Base-by-base conservation (phyloP, 352 stramenopile species). In the Globisporangium spiculum region DNA sequence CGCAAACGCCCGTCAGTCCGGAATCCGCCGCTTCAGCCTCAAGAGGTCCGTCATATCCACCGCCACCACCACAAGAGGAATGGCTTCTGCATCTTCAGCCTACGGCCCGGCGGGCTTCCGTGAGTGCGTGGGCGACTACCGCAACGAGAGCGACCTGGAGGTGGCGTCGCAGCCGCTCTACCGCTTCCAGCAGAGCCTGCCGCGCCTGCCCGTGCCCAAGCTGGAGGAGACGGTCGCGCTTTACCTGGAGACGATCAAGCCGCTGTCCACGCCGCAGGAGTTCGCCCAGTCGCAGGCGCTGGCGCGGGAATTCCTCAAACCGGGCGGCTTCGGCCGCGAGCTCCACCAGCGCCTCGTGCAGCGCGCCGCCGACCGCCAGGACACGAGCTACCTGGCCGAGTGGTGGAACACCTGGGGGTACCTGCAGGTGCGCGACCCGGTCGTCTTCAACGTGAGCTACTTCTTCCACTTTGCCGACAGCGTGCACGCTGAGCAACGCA, bases 41-140 rank as follows among this genome's bases (percentile, higher is more conserved):
- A 46, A 53, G 18, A 53, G 38, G 22, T 30, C 46, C 30, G 5
- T 22, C 16, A 50, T 0, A 50, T 52, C 44, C 44, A 52, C 44
- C 18, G 3, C 44, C 18, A 12, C 44, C 18, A 52, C 18, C 18
- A 52, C 18, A 8, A 12, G 6, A 8, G 3, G 6, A 20, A 20
- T 20, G 6, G 16, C 44, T 12, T 22, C 44, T 8, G 4, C 24
- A 52, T 50, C 44, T 12, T 24, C 32, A 24, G 55, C 9, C 59
- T 92, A 83, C 70, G 80, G 77, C 59, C 68, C 81, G 2, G 66
- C 71, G 38, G 98, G 97, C 76, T 98, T 98, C 80, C 97, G 97
- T 75, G 92, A 99, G 67, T 98, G 98, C 76, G 80, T 73, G 22
- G 94, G 98, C 74, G 94, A 98, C 75, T 94, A 94, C 60, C 90